Evolutionary conservation across 2,329 filamentous ascomycete genomes (phyloP).

Genomic region (Penicillium polonicum): DNA sequence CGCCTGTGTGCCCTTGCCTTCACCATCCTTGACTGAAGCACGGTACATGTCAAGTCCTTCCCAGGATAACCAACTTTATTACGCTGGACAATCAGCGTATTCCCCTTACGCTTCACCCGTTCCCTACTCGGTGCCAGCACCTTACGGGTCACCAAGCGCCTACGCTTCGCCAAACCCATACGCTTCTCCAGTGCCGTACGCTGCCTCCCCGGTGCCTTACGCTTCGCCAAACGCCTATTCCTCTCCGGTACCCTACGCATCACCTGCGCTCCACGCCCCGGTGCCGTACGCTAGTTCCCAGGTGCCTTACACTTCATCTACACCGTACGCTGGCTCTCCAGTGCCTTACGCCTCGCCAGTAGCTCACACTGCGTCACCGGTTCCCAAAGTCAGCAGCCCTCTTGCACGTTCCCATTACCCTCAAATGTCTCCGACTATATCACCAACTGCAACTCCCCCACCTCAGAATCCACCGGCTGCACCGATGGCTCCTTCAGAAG

Average conservation of each 20-base stretch:
- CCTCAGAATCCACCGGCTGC: conserved; percentile 17
- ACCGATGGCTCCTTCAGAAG: conserved; percentile 22
- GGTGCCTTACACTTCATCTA: background rate
- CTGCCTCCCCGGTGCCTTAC: background rate
- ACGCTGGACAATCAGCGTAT: conserved; percentile 26
- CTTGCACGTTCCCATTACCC: conserved; percentile 33
- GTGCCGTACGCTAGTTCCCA: conserved; percentile 1
- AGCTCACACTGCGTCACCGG: conserved; percentile 26
- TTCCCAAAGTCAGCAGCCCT: conserved; percentile 38
- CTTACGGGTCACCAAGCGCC: conserved; percentile 9
- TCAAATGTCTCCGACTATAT: conserved; percentile 40
- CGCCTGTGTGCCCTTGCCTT: conserved; percentile 29
- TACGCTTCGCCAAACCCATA: conserved; percentile 15
- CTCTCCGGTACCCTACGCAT: conserved; percentile 31
- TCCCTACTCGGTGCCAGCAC: conserved; percentile 10
- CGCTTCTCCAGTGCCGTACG: conserved; percentile 14
- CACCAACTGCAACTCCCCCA: conserved; percentile 32
- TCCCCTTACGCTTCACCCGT: conserved; percentile 18
- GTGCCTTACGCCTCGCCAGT: conserved; percentile 12
- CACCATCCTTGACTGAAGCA: conserved; percentile 33
- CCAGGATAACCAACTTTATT: conserved; percentile 25
- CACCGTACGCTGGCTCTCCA: conserved; percentile 8
- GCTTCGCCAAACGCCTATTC: background rate
- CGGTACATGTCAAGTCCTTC: conserved; percentile 30
- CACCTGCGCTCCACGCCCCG: background rate